Percentiles rank a stretch among this genome's conserved stretches.
Evolutionary conservation across 2,329 filamentous ascomycete genomes (phyloP).

Genomic region (Alternaria gansuensis): DNA sequence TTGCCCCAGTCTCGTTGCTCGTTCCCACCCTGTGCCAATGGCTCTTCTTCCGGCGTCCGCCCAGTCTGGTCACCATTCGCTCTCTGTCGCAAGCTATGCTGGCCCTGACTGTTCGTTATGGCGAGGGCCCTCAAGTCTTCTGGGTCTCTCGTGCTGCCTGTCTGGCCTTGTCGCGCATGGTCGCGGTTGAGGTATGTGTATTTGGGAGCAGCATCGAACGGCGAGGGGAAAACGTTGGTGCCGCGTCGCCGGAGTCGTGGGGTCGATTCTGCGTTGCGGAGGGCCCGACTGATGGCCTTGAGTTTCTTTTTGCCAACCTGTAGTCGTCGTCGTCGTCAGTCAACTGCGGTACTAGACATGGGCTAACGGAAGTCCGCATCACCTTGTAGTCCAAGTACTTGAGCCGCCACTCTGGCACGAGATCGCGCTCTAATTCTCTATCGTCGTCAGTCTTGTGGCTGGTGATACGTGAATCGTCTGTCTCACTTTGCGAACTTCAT

Average conservation of each 20-base stretch:
- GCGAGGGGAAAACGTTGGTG: constrained; percentile 45
- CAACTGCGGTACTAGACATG: constrained; percentile 17
- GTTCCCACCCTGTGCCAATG: constrained; percentile 34
- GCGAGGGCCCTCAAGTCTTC: constrained; percentile 40
- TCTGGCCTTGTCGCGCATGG: constrained; percentile 29
- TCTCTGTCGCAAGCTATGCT: constrained; percentile 27
- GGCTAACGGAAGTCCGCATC: constrained; percentile 28
- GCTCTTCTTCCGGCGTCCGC: constrained; percentile 43
- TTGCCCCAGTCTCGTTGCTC: constrained; percentile 48
- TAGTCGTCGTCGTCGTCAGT: constrained; percentile 14
- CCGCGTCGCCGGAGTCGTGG: constrained; percentile 54
- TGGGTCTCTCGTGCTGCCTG: constrained; percentile 28
- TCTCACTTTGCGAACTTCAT: constrained; percentile 71
- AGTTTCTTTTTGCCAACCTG: constrained; percentile 87
- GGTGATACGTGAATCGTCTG: constrained; percentile 29
- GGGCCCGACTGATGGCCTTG: constrained; percentile 79
- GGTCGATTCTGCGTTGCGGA: constrained; percentile 67
- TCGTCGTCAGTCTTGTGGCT: constrained; percentile 11
- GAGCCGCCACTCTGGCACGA: constrained; percentile 92
- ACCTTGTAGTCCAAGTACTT: constrained; percentile 97
- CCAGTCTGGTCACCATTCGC: constrained; percentile 27
- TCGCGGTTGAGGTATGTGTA: constrained; percentile 55
- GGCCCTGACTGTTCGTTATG: constrained; percentile 36
- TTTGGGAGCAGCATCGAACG: constrained; percentile 51
- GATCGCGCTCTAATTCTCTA: constrained; percentile 82